These are phyloP conservation scores for Mollisiaceae sp. DNA, from an alignment of 2,329 filamentous ascomycete species.

Conservation along the genomic window DNA sequence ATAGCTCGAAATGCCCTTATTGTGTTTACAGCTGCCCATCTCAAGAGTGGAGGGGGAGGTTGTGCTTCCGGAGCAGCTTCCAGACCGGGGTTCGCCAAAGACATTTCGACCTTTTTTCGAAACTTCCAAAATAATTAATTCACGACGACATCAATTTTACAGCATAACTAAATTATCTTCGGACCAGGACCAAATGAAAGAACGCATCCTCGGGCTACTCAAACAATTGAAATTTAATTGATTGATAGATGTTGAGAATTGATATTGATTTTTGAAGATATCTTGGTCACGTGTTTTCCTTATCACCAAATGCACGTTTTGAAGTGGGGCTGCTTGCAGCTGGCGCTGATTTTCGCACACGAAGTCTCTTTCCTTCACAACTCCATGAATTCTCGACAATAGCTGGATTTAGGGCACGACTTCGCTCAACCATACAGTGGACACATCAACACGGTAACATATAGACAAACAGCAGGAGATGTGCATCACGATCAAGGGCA, in stretches of 20 bases:
- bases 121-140: no score
- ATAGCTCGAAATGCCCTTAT: neutral
- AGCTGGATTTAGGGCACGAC: neutral
- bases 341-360: neutral
- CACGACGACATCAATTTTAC: no score
- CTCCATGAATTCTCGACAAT: neutral
- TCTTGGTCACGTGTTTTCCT: no score
- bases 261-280: no score
- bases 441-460: neutral
- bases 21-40: neutral
- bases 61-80: neutral
- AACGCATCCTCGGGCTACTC: no score
- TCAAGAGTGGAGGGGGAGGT: neutral
- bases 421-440: neutral
- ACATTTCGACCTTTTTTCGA: no score
- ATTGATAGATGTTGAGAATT: no score
- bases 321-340: neutral
- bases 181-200: no score
- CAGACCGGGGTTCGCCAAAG: neutral
- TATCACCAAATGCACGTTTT: neutral
- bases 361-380: neutral
- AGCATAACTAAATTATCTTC: no score
- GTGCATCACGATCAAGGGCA: neutral
- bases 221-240: no score
- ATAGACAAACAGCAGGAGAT: neutral